Conservation (phyloP, 257 asterid genomes). For the Eucommia ulmoides region DNA sequence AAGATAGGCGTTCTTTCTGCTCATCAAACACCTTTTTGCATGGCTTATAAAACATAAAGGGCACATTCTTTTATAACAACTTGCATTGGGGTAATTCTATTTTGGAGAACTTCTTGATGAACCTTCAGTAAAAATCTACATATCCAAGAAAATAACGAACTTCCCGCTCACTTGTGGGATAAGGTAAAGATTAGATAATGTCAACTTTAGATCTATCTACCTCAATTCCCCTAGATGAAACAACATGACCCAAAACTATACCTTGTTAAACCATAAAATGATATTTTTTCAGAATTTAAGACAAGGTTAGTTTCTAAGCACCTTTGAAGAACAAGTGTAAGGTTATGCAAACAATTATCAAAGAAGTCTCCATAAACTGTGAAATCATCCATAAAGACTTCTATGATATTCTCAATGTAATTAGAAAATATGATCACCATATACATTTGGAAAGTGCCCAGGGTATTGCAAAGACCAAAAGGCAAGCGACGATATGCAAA, state of each 20-base stretch:
- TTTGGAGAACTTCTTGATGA: background rate
- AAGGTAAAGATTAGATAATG: background rate
- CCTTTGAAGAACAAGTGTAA: background rate
- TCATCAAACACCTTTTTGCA: background rate
- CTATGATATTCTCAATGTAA: too few relatives aligned
- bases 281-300: background rate
- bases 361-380: too few relatives aligned
- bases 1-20: background rate
- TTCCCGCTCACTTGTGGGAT: background rate
- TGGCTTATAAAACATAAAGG: background rate
- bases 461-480: too few relatives aligned
- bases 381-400: too few relatives aligned
- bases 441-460: too few relatives aligned
- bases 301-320: background rate
- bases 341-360: conserved; percentile 1
- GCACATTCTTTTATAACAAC: background rate
- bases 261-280: background rate
- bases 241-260: background rate
- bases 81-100: background rate
- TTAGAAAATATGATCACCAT: too few relatives aligned
- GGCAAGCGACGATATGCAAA: too few relatives aligned
- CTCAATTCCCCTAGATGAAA: background rate
- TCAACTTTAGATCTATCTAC: background rate
- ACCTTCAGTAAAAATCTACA: background rate
- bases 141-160: background rate